Evolutionary conservation across 192 early-diverging fungal genomes (phyloP).

Genomic region (Martensiomyces pterosporus): DNA sequence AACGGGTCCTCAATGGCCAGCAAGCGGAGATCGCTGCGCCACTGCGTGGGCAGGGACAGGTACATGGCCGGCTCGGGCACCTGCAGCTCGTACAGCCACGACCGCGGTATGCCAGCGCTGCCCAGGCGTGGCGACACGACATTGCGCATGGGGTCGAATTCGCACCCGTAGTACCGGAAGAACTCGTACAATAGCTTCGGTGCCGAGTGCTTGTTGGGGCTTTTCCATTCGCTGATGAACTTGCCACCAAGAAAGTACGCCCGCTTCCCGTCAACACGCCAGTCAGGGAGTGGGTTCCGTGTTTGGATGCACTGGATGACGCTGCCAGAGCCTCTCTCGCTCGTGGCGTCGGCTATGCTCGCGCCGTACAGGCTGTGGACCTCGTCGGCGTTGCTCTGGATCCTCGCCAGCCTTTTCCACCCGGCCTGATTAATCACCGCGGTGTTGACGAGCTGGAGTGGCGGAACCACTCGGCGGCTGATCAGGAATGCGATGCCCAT

Average conservation of each 20-base stretch:
- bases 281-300: not conserved
- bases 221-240: constrained; percentile 9
- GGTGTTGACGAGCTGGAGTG: constrained; percentile 31
- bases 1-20: constrained; percentile 45
- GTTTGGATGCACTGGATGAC: constrained; percentile 4
- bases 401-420: constrained; percentile 7
- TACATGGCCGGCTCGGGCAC: not conserved
- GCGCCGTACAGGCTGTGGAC: constrained; percentile 3
- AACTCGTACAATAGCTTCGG: constrained; percentile 18
- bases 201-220: constrained; percentile 21
- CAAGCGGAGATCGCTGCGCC: constrained; percentile 17
- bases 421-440: not conserved
- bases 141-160: constrained; percentile 24
- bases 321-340: not conserved
- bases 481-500: constrained; percentile 39
- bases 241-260: constrained; percentile 10
- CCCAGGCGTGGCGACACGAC: constrained; percentile 36
- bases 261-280: constrained; percentile 9
- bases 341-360: not conserved
- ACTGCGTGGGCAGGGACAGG: constrained; percentile 10
- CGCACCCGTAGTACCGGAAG: constrained; percentile 28
- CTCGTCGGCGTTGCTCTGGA: constrained; percentile 5
- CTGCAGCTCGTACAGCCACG: constrained; percentile 11
- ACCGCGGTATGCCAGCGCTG: constrained; percentile 14
- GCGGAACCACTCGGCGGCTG: constrained; percentile 28